Evolutionary conservation across 106 monocot species (phyloP), one percentile per base, ranked within the genome.

Genomic region (Phalaenopsis equestris): DNA sequence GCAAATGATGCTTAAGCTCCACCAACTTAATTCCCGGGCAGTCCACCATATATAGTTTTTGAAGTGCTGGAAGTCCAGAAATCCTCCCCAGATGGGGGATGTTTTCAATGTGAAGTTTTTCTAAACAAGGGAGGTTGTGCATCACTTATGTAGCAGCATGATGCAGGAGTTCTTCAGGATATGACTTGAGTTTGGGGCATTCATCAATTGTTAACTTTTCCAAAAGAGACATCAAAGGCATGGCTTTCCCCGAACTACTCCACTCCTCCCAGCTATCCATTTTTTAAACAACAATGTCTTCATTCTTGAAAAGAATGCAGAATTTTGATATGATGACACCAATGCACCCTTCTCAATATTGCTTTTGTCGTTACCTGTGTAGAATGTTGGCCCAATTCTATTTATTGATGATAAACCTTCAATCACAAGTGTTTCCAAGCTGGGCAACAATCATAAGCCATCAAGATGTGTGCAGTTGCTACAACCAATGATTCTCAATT

Each of bases 91-190:
- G 36, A 15, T 38, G 3, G 24, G 21, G 46, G 72, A 17, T 47
- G 52, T 42, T 36, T 17, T 15, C 21, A 18, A 81, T 38, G 0
- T 18, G 3, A 11, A 81, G 8, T 2, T 17, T 19, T 41, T 75
- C 58, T 18, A 81, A 16, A 74, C 0, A 41, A 18, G 1, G 30
- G 21, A 75, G 55, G 30, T 49, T 39, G 24, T 80, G 4, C 30
- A 80, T 0, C 11, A 18, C 73, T 38, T 6, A 52, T 52, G 6
- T 12, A 52, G 52, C 52, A 8, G 56, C 56, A 17, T 75, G 75
- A 42, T 61, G 8, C 8, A 81, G 55, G 41, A 81, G 74, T 19
- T 37, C 56, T 17, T 81, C 39, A 8, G 81, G 81, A 81, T 75
- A 55, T 75, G 73, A 81, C 37, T 30, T 76, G n/a, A 76, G 47